phyloP scores from a whole-genome alignment of 78 protist genomes.

The Dictyostelium purpureum region DNA sequence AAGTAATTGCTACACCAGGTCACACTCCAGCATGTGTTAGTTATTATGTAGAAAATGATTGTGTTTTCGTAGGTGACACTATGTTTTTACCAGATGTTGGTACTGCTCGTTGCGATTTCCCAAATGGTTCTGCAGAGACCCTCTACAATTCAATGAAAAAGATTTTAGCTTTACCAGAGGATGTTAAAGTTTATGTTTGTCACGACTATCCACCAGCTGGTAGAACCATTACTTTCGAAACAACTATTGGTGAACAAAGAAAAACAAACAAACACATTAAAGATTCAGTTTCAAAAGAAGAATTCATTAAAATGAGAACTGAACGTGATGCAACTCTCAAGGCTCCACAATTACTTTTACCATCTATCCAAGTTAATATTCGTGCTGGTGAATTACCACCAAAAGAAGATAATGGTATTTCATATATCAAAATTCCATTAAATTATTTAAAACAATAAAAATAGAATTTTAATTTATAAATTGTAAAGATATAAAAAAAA shows the following conservation, averaged over 20 bases:
- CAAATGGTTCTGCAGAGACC: conserved; percentile 65
- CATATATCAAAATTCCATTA: conserved; percentile 74
- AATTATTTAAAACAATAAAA: conserved; percentile 57
- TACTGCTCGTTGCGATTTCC: conserved; percentile 87
- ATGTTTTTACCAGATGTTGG: conserved; percentile 87
- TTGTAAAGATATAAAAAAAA: not conserved
- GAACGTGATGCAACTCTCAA: conserved; percentile 75
- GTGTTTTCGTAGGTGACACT: conserved; percentile 86
- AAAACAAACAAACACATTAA: conserved; percentile 62
- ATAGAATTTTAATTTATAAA: not conserved
- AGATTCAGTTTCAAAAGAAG: conserved; percentile 53
- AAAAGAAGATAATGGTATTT: conserved; percentile 70
- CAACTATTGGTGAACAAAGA: conserved; percentile 75
- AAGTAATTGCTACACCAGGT: conserved; percentile 81
- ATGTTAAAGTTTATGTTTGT: conserved; percentile 58
- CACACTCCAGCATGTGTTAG: conserved; percentile 88
- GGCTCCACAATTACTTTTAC: conserved; percentile 70
- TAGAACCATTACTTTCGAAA: conserved; percentile 3
- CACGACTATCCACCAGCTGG: conserved; percentile 84
- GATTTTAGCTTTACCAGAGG: conserved; percentile 53
- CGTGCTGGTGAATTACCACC: conserved; percentile 83
- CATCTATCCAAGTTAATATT: conserved; percentile 83
- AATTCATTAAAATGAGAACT: conserved; percentile 68
- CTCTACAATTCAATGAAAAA: conserved; percentile 70
- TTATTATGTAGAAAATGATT: conserved; percentile 67